Base-by-base conservation (phyloP, 495 filamentous ascomycete genomes). In the Amniculicola lignicola region DNA sequence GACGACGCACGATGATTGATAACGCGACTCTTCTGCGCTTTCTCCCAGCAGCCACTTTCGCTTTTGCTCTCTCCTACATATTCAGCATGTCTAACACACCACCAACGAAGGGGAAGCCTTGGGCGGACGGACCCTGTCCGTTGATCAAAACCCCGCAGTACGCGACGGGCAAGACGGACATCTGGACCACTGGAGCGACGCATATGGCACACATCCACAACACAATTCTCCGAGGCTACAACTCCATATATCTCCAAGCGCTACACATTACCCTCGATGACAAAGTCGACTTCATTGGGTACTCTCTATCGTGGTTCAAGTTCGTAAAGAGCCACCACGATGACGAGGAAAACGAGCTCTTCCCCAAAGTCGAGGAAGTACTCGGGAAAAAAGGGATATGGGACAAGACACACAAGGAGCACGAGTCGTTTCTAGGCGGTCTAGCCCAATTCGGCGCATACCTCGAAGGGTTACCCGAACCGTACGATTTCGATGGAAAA, bases 131-230 rank as follows among this genome's bases (percentile, higher is more conserved):
- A 11, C 61, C 61, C 12, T 52, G 38, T n/a, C 9, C 43, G 38
- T 21, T 64, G 40, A 25, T 64, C 0, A 18, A 9, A 27, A 60
- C 56, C 19, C 61, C 61, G 19, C 45, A 50, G 39, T 54, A 43
- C 44, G 51, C 22, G 44, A 55, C 51, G n/a, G 51, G 45, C 29
- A 61, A 61, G 62, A 54, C 43, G 25, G 59, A 66, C 35, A 59
- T 49, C 21, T 62, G 50, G 25, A 66, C 63, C 10, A 48, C 21
- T 7, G 68, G 68, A 24, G 78, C 80, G 4, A 79, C 79, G 12
- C 77, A 82, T 59, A 83, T 83, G 80, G 75, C 77, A 1, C 64
- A 81, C 43, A 69, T 81, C 50, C 76, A 83, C 69, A 83, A 83
- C 67, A 71, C 74, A 29, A 79, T 82, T 55, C 67, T 83, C 35